Base-by-base conservation (phyloP, 2,329 filamentous ascomycete genomes). In the Daldinia eschscholtzii region DNA sequence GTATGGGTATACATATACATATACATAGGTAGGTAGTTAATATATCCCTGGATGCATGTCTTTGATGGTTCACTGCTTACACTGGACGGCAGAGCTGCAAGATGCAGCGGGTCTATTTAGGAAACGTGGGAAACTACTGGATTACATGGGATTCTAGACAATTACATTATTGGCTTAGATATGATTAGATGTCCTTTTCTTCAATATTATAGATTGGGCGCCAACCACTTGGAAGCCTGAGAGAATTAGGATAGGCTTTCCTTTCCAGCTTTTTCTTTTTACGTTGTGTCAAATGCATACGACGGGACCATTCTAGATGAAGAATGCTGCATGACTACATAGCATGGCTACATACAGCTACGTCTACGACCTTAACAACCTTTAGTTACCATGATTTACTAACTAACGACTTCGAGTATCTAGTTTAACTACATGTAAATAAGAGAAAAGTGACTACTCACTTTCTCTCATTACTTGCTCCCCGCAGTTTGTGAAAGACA, bases 181-280 rank as follows among this genome's bases (percentile, higher is more conserved):
- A 30, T 50, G 26, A 15, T 30, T 50, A 50, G 26, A 50, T 50
- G 5, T 33, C 18, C 7, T 15, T 6, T n/a, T 6, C 13, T 50
- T 33, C n/a, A 28, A 33, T 33, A 30, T 30, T 33, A 50, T 50
- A 50, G 15, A 50, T 50, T 50, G 46, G 46, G 46, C 46, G 26
- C 33, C 46, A 50, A 50, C 26, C 46, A 30, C 26, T 50, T 18
- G 26, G 15, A 30, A 28, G 46, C 46, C 46, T 30, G 46, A 50
- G 46, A 50, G 13, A n/a, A 50, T 50, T 50, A 50, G 26, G 46
- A 50, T 50, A 50, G 26, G 30, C 46, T 50, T 50, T 50, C 26
- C 26, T 50, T 18, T 50, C 26, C 26, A 18, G 46, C 46, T n/a
- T 18, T 30, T 50, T 20, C 15, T 30, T 28, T 50, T 28, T 20